Evolutionary conservation across 495 filamentous ascomycete species (phyloP).

Genomic region (Aspergillus haitiensis): DNA sequence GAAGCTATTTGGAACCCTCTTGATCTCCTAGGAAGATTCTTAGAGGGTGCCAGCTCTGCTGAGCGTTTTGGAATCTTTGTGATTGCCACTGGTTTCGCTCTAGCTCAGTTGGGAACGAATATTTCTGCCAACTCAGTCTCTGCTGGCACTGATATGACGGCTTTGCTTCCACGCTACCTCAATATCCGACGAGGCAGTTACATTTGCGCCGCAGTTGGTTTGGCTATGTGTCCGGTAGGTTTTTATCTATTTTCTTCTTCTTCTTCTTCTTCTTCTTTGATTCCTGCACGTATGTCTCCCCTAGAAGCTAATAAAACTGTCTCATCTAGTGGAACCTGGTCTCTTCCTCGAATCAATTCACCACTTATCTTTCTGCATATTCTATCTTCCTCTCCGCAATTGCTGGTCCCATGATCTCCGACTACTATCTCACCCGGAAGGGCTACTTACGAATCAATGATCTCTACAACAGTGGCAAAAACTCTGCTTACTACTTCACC

Average conservation of each 20-base stretch:
- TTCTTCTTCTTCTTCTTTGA: background rate
- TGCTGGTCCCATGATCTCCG: slow-evolving; percentile 83
- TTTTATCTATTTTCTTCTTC: background rate
- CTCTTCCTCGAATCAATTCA: slow-evolving; percentile 78
- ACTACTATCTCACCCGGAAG: slow-evolving; percentile 86
- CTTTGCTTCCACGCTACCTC: slow-evolving; percentile 80
- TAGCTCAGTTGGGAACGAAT: slow-evolving; percentile 90
- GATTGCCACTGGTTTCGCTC: slow-evolving; percentile 75
- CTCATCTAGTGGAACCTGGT: slow-evolving; percentile 68
- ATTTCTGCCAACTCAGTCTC: slow-evolving; percentile 91
- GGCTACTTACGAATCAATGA: slow-evolving; percentile 79
- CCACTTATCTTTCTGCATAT: slow-evolving; percentile 91
- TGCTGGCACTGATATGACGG: slow-evolving; percentile 88
- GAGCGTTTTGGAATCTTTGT: slow-evolving; percentile 89
- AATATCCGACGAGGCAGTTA: slow-evolving; percentile 91
- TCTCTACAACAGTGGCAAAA: slow-evolving; percentile 70
- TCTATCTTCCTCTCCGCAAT: slow-evolving; percentile 94
- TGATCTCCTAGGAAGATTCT: slow-evolving; percentile 69
- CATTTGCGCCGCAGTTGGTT: slow-evolving; percentile 77
- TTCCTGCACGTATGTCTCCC: background rate
- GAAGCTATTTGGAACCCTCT: slow-evolving; percentile 87
- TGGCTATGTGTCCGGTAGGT: slow-evolving; percentile 78
- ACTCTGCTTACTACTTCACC: slow-evolving; percentile 70
- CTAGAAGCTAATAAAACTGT: slow-evolving; percentile 12
- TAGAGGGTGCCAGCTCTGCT: slow-evolving; percentile 67